Conservation (phyloP, 2,329 filamentous ascomycete species). For the Aspergillus spinulosporus region DNA sequence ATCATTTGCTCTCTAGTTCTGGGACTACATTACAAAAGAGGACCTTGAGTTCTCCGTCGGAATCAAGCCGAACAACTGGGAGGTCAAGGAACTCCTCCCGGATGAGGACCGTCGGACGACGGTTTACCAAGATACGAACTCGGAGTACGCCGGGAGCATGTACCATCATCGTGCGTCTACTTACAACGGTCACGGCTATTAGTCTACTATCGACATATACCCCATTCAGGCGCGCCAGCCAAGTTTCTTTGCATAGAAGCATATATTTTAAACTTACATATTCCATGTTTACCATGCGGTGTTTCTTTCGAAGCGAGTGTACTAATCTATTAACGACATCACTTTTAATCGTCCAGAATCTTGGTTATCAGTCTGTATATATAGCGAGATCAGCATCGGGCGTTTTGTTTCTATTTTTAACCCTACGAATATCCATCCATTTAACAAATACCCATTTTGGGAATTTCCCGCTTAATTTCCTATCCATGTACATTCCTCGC, state of each 20-base stretch:
- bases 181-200: slow-evolving; percentile 42
- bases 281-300: neutral
- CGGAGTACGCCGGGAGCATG: slow-evolving; percentile 48
- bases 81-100: slow-evolving; percentile 85
- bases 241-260: neutral
- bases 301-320: neutral
- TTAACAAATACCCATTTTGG: too few relatives aligned
- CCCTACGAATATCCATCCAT: neutral
- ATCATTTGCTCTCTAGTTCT: slow-evolving; percentile 65
- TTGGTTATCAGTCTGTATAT: neutral
- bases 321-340: neutral
- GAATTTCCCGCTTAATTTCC: too few relatives aligned
- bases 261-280: neutral
- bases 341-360: neutral
- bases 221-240: neutral
- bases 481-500: too few relatives aligned
- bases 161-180: slow-evolving; percentile 43
- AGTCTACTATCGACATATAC: slow-evolving; percentile 1
- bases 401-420: neutral
- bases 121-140: slow-evolving; percentile 63
- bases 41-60: slow-evolving; percentile 98
- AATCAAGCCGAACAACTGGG: slow-evolving; percentile 95
- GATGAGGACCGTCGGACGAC: slow-evolving; percentile 77
- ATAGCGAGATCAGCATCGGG: slow-evolving; percentile 3
- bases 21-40: slow-evolving; percentile 98